Evolutionary conservation across 1,139 yeast genomes (phyloP).

Genomic region (Geotrichum bryndzae): DNA sequence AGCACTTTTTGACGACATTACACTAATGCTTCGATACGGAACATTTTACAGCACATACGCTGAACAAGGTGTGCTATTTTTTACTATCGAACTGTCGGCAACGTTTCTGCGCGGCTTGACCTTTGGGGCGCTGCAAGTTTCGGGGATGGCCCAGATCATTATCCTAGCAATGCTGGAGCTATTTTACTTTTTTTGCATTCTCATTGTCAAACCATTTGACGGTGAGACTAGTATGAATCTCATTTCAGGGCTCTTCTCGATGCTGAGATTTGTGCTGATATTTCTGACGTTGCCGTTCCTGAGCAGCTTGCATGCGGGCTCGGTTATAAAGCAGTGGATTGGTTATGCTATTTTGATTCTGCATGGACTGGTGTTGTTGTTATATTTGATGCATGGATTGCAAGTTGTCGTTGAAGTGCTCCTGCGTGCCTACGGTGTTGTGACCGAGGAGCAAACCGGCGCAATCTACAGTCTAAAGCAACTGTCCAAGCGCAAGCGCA

Average conservation of each 20-base stretch:
- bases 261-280: constrained; percentile 27
- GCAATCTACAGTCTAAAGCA: constrained; percentile 26
- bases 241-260: constrained; percentile 22
- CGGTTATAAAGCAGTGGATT: constrained; percentile 32
- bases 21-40: constrained; percentile 29
- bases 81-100: constrained; percentile 23
- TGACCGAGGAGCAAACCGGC: constrained; percentile 20
- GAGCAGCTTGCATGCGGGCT: constrained; percentile 22
- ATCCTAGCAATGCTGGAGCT: constrained; percentile 32
- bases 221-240: constrained; percentile 32
- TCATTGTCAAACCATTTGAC: constrained; percentile 30
- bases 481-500: constrained; percentile 22
- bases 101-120: constrained; percentile 33
- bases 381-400: constrained; percentile 31
- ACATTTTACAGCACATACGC: constrained; percentile 32
- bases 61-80: constrained; percentile 24
- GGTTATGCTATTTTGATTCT: constrained; percentile 33
- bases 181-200: constrained; percentile 24
- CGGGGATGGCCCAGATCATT: constrained; percentile 36
- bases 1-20: constrained; percentile 28
- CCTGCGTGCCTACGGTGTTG: constrained; percentile 28
- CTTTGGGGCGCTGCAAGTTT: constrained; percentile 34
- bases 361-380: constrained; percentile 31
- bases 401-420: constrained; percentile 31
- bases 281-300: constrained; percentile 33